A percentile compares a stretch with the other conserved stretches of the same genome.
Evolutionary conservation across 192 early-diverging fungal species (phyloP).

Genomic region (Rhizoclosmatium globosum): DNA sequence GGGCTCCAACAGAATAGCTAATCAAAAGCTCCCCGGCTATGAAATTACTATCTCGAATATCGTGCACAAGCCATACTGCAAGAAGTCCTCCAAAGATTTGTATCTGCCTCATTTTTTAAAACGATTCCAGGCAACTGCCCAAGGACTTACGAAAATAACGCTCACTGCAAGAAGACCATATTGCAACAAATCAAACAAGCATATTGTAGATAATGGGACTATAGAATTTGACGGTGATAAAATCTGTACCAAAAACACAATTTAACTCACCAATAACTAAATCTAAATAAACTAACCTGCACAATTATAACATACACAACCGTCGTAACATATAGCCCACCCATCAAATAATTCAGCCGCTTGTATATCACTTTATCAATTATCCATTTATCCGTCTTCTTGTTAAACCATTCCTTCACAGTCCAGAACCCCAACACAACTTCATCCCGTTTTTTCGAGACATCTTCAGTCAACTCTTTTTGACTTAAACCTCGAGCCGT

Average conservation of each 20-base stretch:
- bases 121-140: not conserved
- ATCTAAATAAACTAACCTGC: conserved; percentile 13
- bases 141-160: not conserved
- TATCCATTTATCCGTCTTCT: conserved; percentile 5
- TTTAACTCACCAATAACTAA: too few relatives aligned
- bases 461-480: not conserved
- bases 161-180: not conserved
- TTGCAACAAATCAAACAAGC: conserved; percentile 14
- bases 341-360: not conserved
- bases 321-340: not conserved
- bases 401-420: not conserved
- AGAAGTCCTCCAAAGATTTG: conserved; percentile 6
- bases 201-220: not conserved
- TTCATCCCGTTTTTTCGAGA: not conserved
- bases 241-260: too few relatives aligned
- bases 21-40: not conserved
- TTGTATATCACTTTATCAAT: conserved; percentile 10
- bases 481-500: not conserved
- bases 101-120: not conserved
- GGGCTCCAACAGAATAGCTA: not conserved
- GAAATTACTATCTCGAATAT: conserved; percentile 10
- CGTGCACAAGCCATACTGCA: conserved; percentile 1
- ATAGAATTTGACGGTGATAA: not conserved
- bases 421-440: not conserved
- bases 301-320: not conserved